Conservation (phyloP, 2,329 filamentous ascomycete genomes). For the Ceratocystis variospora region DNA sequence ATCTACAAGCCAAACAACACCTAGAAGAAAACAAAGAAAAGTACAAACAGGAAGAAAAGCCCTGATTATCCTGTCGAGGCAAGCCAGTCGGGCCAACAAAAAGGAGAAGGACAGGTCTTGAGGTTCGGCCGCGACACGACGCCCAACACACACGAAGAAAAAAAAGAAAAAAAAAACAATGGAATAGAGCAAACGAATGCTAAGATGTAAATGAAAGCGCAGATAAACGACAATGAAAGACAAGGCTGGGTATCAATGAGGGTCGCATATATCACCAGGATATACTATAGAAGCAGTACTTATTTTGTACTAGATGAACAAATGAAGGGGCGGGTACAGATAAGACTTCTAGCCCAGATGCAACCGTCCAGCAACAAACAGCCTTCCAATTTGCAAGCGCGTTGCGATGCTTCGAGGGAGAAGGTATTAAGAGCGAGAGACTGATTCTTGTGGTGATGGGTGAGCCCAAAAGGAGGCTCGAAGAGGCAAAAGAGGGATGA, state of each 20-base stretch:
- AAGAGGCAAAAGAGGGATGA: background rate
- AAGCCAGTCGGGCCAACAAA: background rate
- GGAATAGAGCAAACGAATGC: background rate
- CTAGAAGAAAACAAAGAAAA: background rate
- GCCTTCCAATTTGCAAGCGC: background rate
- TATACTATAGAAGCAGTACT: background rate
- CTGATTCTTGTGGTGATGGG: background rate
- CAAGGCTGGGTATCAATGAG: slow-evolving; percentile 8
- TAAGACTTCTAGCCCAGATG: background rate
- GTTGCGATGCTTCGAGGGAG: background rate
- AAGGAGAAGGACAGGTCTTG: background rate
- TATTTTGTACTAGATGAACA: background rate
- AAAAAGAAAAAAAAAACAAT: background rate
- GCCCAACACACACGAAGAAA: background rate
- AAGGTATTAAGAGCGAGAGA: background rate
- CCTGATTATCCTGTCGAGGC: background rate
- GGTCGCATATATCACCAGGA: background rate
- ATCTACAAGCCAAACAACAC: background rate
- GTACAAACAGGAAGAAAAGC: background rate
- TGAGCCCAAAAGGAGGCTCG: background rate
- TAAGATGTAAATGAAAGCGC: background rate
- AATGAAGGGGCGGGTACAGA: background rate
- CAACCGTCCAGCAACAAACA: background rate
- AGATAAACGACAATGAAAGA: background rate
- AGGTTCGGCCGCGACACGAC: background rate